Evolutionary conservation across 129 eudicot species (phyloP).

Genomic region (Heracleum sosnowskyi): DNA sequence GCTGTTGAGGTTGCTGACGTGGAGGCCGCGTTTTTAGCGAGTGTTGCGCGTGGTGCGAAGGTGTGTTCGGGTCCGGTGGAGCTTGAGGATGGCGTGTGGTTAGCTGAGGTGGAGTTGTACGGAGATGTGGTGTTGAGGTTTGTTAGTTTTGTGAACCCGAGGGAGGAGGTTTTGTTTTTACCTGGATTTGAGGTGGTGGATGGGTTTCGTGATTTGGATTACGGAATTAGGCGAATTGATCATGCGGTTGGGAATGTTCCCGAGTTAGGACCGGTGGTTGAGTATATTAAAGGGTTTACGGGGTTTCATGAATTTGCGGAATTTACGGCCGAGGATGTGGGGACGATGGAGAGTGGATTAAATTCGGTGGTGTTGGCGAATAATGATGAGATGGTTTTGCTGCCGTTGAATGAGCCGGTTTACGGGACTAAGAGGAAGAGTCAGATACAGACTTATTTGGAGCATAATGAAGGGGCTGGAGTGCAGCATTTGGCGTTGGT

Average conservation of each 20-base stretch:
- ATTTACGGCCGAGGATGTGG: conserved; percentile 72
- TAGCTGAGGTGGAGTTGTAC: conserved; percentile 61
- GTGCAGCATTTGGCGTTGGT: conserved; percentile 81
- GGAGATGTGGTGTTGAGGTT: conserved; percentile 63
- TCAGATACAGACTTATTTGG: conserved; percentile 86
- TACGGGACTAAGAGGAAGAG: conserved; percentile 72
- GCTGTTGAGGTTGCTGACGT: conserved; percentile 70
- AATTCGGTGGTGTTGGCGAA: conserved; percentile 59
- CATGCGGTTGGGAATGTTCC: conserved; percentile 78
- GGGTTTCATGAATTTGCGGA: conserved; percentile 80
- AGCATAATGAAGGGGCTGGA: conserved; percentile 89
- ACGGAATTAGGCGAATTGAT: conserved; percentile 62
- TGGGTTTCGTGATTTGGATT: conserved; percentile 27
- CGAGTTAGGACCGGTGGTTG: conserved; percentile 42
- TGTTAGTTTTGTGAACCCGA: conserved; percentile 23
- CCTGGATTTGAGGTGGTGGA: conserved; percentile 54
- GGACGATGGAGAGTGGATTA: conserved; percentile 80
- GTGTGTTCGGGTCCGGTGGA: conserved; percentile 29
- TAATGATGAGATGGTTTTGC: conserved; percentile 58
- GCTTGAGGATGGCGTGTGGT: conserved; percentile 5
- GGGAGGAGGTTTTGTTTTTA: conserved; percentile 20
- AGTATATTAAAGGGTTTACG: conserved; percentile 65
- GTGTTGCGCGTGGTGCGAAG: conserved; percentile 53
- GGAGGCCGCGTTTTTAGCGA: conserved; percentile 35
- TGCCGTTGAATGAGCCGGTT: conserved; percentile 77